Base-by-base conservation (phyloP, 441 rosid species). In the Kokia cookei region DNA sequence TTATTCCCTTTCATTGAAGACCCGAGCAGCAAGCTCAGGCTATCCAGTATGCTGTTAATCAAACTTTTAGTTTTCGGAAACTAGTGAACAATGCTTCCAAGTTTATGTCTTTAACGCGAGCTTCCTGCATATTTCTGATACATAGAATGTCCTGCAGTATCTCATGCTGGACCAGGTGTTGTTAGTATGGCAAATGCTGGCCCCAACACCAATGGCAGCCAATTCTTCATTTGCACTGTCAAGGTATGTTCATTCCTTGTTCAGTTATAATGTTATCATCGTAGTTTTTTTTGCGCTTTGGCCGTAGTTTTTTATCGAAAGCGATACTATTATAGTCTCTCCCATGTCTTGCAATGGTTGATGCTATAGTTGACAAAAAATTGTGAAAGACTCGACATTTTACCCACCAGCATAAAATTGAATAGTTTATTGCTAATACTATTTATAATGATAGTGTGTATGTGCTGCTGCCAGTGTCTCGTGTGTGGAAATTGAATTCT, bases 161-260 rank as follows among this genome's bases (percentile, higher is more conserved):
- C 91, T 11, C 99, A 96, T 80, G 76, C 65, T 12, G 99, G 96
- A 81, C 97, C 98, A 73, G 99, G 99, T 79, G 83, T 96, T 77
- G 71, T 92, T 69, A 92, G 99, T 75, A 96, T 96, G 99, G 99
- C 98, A 64, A 96, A 96, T 86, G 98, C 98, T 69, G 98, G 99
- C 58, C 98, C 99, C 40, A 93, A 96, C 82, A 96, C 99, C 66
- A 96, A 96, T 60, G 98, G 99, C 51, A 96, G 99, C 78, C 98
- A 96, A 77, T 92, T 94, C 79, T 96, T 96, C 78, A 91, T 96
- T 77, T 93, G 98, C 88, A 96, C 98, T 35, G 97, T 93, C 72
- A 89, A 86, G 97, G 99, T 93, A 85, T 63, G 74, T 69, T 64
- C 15, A 9, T 55, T n/a, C 47, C 26, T 29, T 65, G 15, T 50